Base-by-base conservation (phyloP, 176 grass and related monocot species). In the Oryza meridionalis region DNA sequence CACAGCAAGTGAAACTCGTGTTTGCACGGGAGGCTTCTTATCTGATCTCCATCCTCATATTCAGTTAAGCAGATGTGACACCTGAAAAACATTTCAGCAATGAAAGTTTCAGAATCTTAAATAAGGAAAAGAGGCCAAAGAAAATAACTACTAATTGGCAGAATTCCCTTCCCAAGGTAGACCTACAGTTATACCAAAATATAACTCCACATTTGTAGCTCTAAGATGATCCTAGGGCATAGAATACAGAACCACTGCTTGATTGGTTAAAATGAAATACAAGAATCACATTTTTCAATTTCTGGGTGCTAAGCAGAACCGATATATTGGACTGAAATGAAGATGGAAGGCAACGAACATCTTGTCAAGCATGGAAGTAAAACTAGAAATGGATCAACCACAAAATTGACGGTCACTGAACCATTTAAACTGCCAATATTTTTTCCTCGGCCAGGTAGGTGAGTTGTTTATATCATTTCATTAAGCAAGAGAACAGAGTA, bases 1-100 rank as follows among this genome's bases (percentile, higher is more conserved):
- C 95, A 98, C 11, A 73, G 73, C 87, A 88, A 53, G 82, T 98
- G 95, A 80, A 94, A 95, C 77, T 98, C 95, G 50, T 98, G 92
- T 47, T 94, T 92, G 87, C 95, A 93, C 1, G 92, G 95, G 75
- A 95, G 90, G 73, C 88, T 86, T 88, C 95, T 90, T 86, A 98
- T 93, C 82, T 91, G 66, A 72, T 95, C 95, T 55, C 92, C 95
- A 17, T 98, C 85, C 84, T 98, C 95, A 11, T 98, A 98, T 85
- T 93, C 95, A 70, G 89, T 92, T 65, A 98, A 78, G 77, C 95
- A 98, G 76, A 98, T 98, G 84, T 93, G 92, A 32, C 95, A 98
- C 84, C 95, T 98, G 86, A 43, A 13, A 51, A 47, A 83, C 42
- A 33, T 45, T 83, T 45, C 72, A 78, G 65, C 67, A 51, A 44